phyloP scores from a whole-genome alignment of 352 stramenopile genomes.

The Phytophthora hibernalis region DNA sequence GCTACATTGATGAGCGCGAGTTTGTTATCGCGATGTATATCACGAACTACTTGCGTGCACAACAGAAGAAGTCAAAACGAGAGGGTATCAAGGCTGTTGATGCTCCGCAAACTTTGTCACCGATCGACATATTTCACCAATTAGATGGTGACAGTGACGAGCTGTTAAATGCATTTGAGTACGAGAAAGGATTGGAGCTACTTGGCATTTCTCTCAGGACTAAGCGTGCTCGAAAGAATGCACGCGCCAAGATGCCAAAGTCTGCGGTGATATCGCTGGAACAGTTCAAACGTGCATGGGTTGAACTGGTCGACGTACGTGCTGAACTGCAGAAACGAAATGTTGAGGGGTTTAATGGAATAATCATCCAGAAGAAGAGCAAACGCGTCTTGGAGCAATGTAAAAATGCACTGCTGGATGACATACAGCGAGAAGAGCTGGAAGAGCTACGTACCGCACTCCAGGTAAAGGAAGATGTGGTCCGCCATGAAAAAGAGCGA shows the following conservation, averaged over 20 bases:
- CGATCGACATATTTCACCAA: slow-evolving; percentile 67
- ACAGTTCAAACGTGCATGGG: slow-evolving; percentile 68
- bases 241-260: slow-evolving; percentile 45
- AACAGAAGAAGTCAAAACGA: slow-evolving; percentile 22
- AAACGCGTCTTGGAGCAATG: slow-evolving; percentile 34
- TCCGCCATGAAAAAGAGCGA: slow-evolving; percentile 53
- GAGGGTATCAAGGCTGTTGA: slow-evolving; percentile 1
- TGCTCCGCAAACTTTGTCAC: slow-evolving; percentile 39
- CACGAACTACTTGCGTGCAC: slow-evolving; percentile 64
- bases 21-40: slow-evolving; percentile 82
- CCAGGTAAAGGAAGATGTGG: slow-evolving; percentile 61
- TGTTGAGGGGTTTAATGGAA: slow-evolving; percentile 3
- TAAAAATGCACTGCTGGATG: slow-evolving; percentile 41
- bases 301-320: slow-evolving; percentile 54
- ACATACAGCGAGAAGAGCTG: slow-evolving; percentile 51
- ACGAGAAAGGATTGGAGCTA: slow-evolving; percentile 64
- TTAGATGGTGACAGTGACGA: slow-evolving; percentile 66
- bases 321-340: slow-evolving; percentile 52
- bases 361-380: slow-evolving; percentile 17
- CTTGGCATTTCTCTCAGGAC: slow-evolving; percentile 40
- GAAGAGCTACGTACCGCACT: slow-evolving; percentile 58
- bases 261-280: slow-evolving; percentile 46
- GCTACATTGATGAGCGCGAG: slow-evolving; percentile 76
- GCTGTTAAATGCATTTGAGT: slow-evolving; percentile 72
- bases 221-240: slow-evolving; percentile 21